These are phyloP conservation scores for Colletotrichum melonis DNA, from an alignment of 2,329 filamentous ascomycete species.

Conservation along the genomic window DNA sequence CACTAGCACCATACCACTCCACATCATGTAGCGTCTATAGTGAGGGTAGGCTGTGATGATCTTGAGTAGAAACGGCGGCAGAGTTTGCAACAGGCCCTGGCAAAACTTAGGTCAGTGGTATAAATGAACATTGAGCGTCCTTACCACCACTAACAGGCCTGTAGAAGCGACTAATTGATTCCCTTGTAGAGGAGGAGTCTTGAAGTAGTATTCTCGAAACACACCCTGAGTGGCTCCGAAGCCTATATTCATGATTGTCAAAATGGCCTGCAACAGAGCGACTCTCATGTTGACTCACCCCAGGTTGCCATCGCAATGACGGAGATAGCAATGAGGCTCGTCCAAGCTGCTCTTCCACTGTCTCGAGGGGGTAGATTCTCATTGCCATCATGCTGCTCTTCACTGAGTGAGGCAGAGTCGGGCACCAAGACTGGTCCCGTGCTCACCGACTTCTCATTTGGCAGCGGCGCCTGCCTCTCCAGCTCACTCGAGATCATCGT, in stretches of 20 bases:
- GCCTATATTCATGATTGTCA: background rate
- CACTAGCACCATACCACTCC: constrained; percentile 10
- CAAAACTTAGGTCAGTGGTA: background rate
- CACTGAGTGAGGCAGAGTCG: background rate
- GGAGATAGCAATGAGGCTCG: constrained; percentile 6
- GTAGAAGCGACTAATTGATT: constrained; percentile 18
- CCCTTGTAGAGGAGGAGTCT: constrained; percentile 7
- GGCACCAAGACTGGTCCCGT: background rate
- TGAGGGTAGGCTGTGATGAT: background rate
- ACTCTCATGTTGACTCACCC: background rate
- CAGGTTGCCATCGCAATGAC: constrained; percentile 21
- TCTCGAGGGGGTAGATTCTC: background rate
- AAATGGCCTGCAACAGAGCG: too few species aligned
- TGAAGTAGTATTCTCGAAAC: constrained; percentile 22
- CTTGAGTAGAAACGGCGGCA: constrained; percentile 12
- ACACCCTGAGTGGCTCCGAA: constrained; percentile 19
- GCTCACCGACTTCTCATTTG: background rate
- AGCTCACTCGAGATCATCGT: background rate
- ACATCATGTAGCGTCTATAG: constrained; percentile 10
- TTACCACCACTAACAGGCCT: constrained; percentile 8
- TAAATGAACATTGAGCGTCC: fast-evolving
- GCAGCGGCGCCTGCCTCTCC: background rate
- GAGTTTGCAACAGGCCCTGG: constrained; percentile 3
- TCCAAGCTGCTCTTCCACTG: constrained; percentile 3
- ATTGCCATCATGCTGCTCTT: background rate